Conservation (phyloP, 2,329 filamentous ascomycete genomes). For the Aspergillus puulaauensis region DNA sequence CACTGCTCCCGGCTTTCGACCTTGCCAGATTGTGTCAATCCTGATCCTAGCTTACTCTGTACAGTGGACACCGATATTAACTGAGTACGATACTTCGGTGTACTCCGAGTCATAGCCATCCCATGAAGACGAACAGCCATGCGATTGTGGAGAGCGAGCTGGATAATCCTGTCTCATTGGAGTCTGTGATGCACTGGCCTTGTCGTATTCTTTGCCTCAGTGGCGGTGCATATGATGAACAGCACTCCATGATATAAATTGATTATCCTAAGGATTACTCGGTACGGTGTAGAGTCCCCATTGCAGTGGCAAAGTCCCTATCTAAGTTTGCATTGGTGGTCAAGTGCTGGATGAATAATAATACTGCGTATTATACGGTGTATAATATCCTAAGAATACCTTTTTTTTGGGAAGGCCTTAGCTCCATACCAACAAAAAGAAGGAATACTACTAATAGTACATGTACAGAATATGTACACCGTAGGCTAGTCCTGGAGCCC, state of each 20-base stretch:
- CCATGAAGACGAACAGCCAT: neutral
- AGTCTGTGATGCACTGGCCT: neutral
- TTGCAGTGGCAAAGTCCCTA: neutral
- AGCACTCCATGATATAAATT: neutral
- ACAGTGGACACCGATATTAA: neutral
- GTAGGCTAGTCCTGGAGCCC: no score
- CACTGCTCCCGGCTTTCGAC: neutral
- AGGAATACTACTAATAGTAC: no score
- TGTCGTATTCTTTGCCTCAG: neutral
- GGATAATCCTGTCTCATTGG: neutral
- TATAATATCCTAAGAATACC: no score
- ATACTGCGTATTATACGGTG: neutral
- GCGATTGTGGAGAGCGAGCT: neutral
- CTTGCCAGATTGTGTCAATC: neutral
- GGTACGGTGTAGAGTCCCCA: neutral
- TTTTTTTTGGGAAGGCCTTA: no score
- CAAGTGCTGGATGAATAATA: neutral
- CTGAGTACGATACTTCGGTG: neutral
- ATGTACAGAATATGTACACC: no score
- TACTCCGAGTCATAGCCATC: neutral
- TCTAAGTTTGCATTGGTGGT: neutral
- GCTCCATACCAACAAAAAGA: no score
- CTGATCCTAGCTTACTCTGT: neutral
- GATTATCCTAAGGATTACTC: neutral
- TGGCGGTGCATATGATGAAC: neutral